Percentiles rank a stretch among this genome's conserved stretches.
These are phyloP conservation scores for Verticillium nubilum DNA, from an alignment of 2,329 filamentous ascomycete genomes.

Conservation along the genomic window DNA sequence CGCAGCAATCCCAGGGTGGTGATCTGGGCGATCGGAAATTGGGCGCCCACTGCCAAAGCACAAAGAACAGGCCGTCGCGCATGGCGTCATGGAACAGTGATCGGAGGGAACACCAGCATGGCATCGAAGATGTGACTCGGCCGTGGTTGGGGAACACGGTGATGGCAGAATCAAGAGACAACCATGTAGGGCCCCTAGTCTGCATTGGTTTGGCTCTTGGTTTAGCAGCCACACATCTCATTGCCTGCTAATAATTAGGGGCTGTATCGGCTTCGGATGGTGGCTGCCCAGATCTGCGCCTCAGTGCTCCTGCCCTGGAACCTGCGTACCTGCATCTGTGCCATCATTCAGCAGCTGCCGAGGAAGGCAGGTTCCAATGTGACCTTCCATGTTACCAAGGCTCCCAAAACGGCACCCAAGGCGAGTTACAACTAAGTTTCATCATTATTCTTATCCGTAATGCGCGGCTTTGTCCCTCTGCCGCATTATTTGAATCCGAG, in stretches of 20 bases:
- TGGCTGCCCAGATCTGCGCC: too few relatives aligned
- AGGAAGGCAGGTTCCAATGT: neutral
- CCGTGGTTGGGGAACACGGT: neutral
- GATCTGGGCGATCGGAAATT: neutral
- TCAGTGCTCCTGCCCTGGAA: neutral
- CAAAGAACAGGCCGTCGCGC: neutral
- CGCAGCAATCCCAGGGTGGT: neutral
- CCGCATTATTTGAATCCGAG: neutral
- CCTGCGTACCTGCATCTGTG: neutral
- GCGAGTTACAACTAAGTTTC: neutral
- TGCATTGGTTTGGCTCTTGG: too few relatives aligned
- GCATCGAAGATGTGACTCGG: neutral
- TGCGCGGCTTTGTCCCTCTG: neutral
- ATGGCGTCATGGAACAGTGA: neutral
- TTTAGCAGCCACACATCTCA: too few relatives aligned
- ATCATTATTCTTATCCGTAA: neutral
- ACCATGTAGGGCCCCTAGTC: too few relatives aligned
- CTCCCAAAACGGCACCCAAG: neutral
- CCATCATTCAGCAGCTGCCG: neutral
- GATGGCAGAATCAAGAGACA: too few relatives aligned
- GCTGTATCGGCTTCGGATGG: too few relatives aligned
- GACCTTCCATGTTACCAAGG: neutral
- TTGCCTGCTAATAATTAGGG: too few relatives aligned
- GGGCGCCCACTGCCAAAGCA: neutral
- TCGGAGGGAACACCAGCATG: neutral